Evolutionary conservation across 2,329 filamentous ascomycete genomes (phyloP).

Genomic region (Fusarium cyanostomum): DNA sequence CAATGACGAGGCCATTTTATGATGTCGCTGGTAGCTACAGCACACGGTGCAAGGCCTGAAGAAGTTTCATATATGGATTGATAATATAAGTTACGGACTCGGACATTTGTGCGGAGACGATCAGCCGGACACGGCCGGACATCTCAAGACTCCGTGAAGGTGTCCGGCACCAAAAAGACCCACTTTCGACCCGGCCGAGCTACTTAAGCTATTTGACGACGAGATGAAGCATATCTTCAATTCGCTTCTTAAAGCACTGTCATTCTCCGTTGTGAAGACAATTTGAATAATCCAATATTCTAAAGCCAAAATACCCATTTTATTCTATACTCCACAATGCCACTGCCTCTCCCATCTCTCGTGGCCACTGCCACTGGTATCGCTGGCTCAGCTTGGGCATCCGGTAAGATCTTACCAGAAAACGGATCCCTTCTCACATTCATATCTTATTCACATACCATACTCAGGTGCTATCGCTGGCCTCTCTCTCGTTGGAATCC

Average conservation of each 20-base stretch:
- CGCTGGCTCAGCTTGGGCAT: conserved; percentile 50
- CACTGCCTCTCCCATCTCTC: conserved; percentile 44
- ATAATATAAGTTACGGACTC: not conserved
- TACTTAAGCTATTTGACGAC: conserved; percentile 5
- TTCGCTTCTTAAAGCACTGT: not conserved
- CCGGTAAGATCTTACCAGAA: conserved; percentile 40
- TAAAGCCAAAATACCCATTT: not conserved
- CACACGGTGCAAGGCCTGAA: too few relatives aligned
- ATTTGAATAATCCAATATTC: not conserved
- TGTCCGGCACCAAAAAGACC: conserved; percentile 31
- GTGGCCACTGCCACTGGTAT: conserved; percentile 52
- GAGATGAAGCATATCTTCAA: not conserved
- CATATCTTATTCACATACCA: not conserved
- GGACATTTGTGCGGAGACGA: conserved; percentile 1
- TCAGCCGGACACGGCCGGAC: conserved; percentile 25
- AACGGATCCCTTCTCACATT: too few relatives aligned
- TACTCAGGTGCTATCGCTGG: conserved; percentile 49
- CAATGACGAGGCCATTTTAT: not conserved
- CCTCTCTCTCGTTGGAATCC: conserved; percentile 50
- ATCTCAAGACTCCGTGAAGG: conserved; percentile 34
- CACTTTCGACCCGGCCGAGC: conserved; percentile 17
- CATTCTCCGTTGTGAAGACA: too few relatives aligned
- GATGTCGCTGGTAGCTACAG: too few relatives aligned
- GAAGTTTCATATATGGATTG: too few relatives aligned
- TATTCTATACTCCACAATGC: conserved; percentile 16